Evolutionary conservation across 352 stramenopile species (phyloP), one percentile per base, ranked within the genome.

Genomic region (Pythium volutum): DNA sequence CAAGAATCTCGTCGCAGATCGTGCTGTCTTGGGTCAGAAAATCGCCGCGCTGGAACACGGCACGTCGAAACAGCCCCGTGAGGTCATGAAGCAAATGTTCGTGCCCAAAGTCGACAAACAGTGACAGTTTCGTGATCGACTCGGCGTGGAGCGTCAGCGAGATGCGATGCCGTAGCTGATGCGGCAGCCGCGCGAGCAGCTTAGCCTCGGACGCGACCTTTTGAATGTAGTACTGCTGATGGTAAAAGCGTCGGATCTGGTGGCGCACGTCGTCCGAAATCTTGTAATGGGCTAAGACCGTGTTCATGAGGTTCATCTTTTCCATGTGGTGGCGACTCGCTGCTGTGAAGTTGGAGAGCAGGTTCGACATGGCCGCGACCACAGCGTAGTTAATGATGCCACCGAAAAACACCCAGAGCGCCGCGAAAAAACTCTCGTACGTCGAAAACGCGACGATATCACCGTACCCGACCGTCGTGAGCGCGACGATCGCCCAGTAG

Each of bases 361-460:
- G 80, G 54, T 79, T 89, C 2, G 84, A 93, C 76, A 93, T 91
- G 15, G 78, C 79, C 1, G 80, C 79, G 12, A 91, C 77, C 20
- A 91, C 81, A 15, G 78, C 79, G 53, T 88, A 93, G 64, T 91
- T 91, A 61, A 93, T 93, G 27, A 91, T 75, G 0, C 70, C 79
- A 1, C 79, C 81, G 1, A 88, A 36, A 41, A 88, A 91, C 7
- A 81, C 69, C 84, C 84, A 93, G 3, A 79, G 25, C 10, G 76
- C 76, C 1, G 81, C 81, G 33, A 90, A 91, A 20, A 82, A 76
- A 42, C 73, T 88, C 55, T 93, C 84, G 36, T 59, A 69, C 0
- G 81, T 91, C 11, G 81, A 87, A 31, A 88, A 93, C 1, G 84
- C 81, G 0, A 91, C 79, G 9, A 91, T 90, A 36, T 89, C 79